Conservation (phyloP, 1,284 basidiomycete genomes). For the Austropuccinia psidii region DNA sequence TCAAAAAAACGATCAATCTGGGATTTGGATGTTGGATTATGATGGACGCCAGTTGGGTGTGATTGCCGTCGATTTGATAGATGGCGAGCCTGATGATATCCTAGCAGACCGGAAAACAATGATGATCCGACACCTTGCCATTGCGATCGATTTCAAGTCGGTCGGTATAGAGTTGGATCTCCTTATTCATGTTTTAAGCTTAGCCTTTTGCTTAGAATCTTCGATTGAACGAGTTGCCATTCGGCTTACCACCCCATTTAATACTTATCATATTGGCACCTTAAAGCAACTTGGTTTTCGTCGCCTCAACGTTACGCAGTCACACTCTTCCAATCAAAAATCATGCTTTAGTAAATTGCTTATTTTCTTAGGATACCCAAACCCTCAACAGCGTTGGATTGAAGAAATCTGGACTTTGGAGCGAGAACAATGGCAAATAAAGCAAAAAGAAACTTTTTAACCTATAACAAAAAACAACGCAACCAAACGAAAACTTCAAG, state of each 20-base stretch:
- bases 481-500: no score
- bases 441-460: no score
- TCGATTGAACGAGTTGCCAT: not conserved
- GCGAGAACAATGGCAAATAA: no score
- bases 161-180: slow-evolving; percentile 30
- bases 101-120: not conserved
- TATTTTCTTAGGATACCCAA: not conserved
- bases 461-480: no score
- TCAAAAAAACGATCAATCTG: not conserved
- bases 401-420: slow-evolving; percentile 8
- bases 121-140: slow-evolving; percentile 18
- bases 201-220: not conserved
- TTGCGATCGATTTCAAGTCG: slow-evolving; percentile 16
- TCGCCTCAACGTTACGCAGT: not conserved
- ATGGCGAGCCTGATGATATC: not conserved
- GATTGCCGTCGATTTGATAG: not conserved
- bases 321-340: not conserved
- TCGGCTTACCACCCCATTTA: not conserved
- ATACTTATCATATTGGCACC: not conserved
- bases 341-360: not conserved
- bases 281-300: slow-evolving; percentile 9
- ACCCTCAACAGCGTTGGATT: not conserved
- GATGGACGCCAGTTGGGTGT: slow-evolving; percentile 26
- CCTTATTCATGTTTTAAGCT: not conserved
- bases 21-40: slow-evolving; percentile 31